Evolutionary conservation across 2,329 filamentous ascomycete genomes (phyloP), one percentile per base, ranked within the genome.

Genomic region (Fusarium pseudoanthophilum): DNA sequence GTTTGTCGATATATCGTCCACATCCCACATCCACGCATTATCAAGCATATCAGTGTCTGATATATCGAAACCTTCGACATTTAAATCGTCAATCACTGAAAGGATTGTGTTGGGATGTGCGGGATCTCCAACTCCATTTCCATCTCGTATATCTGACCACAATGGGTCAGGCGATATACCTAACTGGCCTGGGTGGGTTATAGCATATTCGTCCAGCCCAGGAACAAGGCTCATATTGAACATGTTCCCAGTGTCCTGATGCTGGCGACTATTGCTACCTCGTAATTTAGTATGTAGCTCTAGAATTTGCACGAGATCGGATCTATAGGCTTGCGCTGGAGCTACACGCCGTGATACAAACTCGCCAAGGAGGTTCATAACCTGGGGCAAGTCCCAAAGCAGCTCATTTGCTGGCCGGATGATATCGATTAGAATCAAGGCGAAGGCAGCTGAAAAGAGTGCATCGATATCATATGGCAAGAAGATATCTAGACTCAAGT

Each of bases 381-480:
- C 72, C n/a, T 75, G 69, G 10, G 72, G 69, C 7, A 75, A 42
- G 30, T 75, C 72, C 72, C 72, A 75, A 30, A 75, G 63, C 0
- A 75, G 51, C 34, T 75, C 66, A 4, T 75, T 75, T 6, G 69
- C 72, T 5, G 69, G 73, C 7, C 73, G 40, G 5, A 75, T 59
- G 14, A 75, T 75, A n/a, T 75, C 69, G 20, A 75, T 70, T 7
- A 75, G 34, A 7, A 75, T 68, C 26, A 75, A 37, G 8, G 65
- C 72, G 46, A 75, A 75, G 9, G 73, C 60, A 6, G 72, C 72
- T 3, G 73, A 75, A n/a, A 73, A 75, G 2, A 75, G 28, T 4
- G 72, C 69, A 28, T 75, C 72, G 13, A 75, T 75, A 34, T 75
- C 72, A 28, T 73, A 75, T 14, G 72, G 73, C 9, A 75, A 32